Conservation (phyloP, 2,329 filamentous ascomycete genomes). For the Aspergillus sp. region DNA sequence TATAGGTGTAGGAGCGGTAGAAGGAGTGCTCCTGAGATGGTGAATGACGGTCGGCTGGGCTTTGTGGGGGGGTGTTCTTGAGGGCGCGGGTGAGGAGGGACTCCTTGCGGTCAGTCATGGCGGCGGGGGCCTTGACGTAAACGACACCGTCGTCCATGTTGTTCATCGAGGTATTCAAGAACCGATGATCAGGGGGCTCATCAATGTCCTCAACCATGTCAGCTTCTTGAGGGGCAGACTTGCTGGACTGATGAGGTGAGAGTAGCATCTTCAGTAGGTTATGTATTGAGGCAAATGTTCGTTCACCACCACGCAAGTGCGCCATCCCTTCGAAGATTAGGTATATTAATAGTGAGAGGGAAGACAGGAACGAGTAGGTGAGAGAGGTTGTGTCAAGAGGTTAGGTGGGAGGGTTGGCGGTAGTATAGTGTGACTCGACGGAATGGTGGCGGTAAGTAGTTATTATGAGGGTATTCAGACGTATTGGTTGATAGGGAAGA, state of each 20-base stretch:
- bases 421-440: slow-evolving; percentile 15
- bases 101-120: slow-evolving; percentile 62
- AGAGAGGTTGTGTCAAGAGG: slow-evolving; percentile 12
- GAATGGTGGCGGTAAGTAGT: slow-evolving; percentile 9
- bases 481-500: slow-evolving; percentile 13
- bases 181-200: slow-evolving; percentile 73
- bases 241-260: slow-evolving; percentile 43
- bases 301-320: slow-evolving; percentile 34
- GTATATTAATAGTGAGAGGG: slow-evolving; percentile 12
- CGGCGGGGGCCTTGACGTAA: slow-evolving; percentile 52
- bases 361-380: neutral
- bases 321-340: slow-evolving; percentile 30
- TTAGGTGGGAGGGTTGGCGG: slow-evolving; percentile 1
- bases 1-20: slow-evolving; percentile 62
- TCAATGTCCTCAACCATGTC: slow-evolving; percentile 77
- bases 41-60: slow-evolving; percentile 35
- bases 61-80: slow-evolving; percentile 63
- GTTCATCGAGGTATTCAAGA: slow-evolving; percentile 33
- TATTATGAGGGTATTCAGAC: slow-evolving; percentile 9
- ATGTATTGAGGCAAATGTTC: slow-evolving; percentile 41
- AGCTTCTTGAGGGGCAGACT: slow-evolving; percentile 51
- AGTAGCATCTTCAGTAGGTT: slow-evolving; percentile 49
- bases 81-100: slow-evolving; percentile 88
- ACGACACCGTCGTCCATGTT: slow-evolving; percentile 32
- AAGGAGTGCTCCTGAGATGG: slow-evolving; percentile 54